These are phyloP conservation scores for Backusella sp. DNA, from an alignment of 192 early-diverging fungal species.

Conservation along the genomic window DNA sequence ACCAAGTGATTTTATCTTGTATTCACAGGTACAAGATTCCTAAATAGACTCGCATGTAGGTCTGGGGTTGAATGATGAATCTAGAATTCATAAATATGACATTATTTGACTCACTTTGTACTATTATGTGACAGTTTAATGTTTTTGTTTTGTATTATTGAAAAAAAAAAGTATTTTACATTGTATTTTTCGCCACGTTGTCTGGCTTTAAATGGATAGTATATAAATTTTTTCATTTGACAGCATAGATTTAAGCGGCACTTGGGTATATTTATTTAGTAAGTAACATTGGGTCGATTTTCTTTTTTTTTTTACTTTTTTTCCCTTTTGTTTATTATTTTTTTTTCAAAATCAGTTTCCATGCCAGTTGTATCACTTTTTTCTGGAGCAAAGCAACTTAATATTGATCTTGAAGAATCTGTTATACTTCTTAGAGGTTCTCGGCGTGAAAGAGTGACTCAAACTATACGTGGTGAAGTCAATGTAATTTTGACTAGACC, in stretches of 20 bases:
- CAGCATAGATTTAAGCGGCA: background rate
- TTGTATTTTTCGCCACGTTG: background rate
- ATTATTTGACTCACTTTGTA: background rate
- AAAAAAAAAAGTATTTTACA: background rate
- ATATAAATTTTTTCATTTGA: background rate
- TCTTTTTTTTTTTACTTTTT: background rate
- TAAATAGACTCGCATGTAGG: background rate
- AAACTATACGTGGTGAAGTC: conserved; percentile 28
- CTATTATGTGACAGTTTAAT: background rate
- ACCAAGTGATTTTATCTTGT: background rate
- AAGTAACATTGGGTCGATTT: background rate
- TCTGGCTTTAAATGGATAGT: background rate
- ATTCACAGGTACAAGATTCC: conserved; percentile 1
- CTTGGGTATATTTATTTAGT: background rate
- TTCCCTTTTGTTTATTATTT: background rate
- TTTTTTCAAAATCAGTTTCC: conserved; percentile 1
- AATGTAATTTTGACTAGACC: conserved; percentile 27
- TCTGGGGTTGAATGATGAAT: background rate
- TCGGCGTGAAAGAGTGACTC: conserved; percentile 9
- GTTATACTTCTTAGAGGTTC: conserved; percentile 25
- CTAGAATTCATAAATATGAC: conserved; percentile 5
- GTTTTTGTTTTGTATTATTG: background rate
- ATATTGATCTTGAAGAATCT: conserved; percentile 33
- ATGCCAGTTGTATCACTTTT: conserved; percentile 23
- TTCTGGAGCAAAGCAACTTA: conserved; percentile 25